A percentile compares a stretch with the other conserved stretches of the same genome.
Evolutionary conservation across 768 basidiomycete species (phyloP).

Genomic region (Collybiopsis luxurians): DNA sequence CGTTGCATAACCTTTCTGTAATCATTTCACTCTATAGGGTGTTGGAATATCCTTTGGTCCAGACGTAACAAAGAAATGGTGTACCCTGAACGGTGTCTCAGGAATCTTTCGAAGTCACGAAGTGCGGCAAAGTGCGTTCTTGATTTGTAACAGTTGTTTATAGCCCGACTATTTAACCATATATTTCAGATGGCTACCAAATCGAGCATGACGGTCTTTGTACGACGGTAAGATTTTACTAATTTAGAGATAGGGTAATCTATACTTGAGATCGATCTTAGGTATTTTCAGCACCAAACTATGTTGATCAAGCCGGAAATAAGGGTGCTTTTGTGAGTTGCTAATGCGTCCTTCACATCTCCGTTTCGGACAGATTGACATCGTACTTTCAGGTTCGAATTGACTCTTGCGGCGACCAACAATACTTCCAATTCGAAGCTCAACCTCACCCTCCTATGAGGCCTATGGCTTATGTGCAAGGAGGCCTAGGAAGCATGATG

Average conservation of each 20-base stretch:
- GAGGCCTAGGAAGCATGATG: slow-evolving; percentile 66
- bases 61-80: slow-evolving; percentile 89
- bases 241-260: slow-evolving; percentile 1
- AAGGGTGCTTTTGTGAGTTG: slow-evolving; percentile 84
- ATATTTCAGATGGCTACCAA: slow-evolving; percentile 76
- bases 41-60: slow-evolving; percentile 97
- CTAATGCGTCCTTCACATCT: slow-evolving; percentile 8
- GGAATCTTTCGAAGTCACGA: slow-evolving; percentile 95
- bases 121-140: slow-evolving; percentile 76
- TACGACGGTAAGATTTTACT: slow-evolving; percentile 65
- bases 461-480: slow-evolving; percentile 87
- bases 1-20: slow-evolving; percentile 4
- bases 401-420: slow-evolving; percentile 67
- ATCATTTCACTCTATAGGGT: slow-evolving; percentile 50
- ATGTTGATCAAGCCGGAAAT: slow-evolving; percentile 88
- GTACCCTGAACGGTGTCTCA: slow-evolving; percentile 79
- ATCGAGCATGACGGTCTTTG: slow-evolving; percentile 94
- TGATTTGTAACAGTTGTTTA: background rate
- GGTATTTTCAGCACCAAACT: slow-evolving; percentile 96
- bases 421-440: slow-evolving; percentile 83
- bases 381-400: slow-evolving; percentile 63
- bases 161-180: background rate
- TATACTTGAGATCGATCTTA: slow-evolving; percentile 23
- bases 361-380: slow-evolving; percentile 1
- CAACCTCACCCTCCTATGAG: slow-evolving; percentile 85